These are phyloP conservation scores for Cutaneotrichosporon mucoides DNA, from an alignment of 1,284 basidiomycete species.

Conservation along the genomic window DNA sequence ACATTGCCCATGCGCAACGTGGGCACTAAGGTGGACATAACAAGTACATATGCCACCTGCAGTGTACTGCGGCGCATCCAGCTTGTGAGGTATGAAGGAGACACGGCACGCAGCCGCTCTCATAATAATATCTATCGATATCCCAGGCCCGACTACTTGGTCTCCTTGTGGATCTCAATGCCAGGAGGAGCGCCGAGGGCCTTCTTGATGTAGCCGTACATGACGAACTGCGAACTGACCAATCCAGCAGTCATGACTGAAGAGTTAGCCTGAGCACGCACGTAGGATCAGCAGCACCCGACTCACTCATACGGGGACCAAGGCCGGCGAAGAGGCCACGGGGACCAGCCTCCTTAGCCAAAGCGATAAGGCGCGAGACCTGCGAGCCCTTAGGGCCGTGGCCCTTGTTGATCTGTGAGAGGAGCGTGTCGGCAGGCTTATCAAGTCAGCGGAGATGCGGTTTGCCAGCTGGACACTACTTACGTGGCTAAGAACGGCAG, in stretches of 20 bases:
- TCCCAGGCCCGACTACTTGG: background rate
- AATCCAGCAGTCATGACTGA: constrained; percentile 73
- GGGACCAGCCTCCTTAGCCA: constrained; percentile 60
- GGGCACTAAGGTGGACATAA: too few species aligned
- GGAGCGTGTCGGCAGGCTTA: constrained; percentile 52
- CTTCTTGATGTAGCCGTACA: constrained; percentile 69
- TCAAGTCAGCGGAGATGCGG: background rate
- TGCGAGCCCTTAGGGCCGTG: constrained; percentile 74
- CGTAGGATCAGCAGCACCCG: too few species aligned
- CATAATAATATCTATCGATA: too few species aligned
- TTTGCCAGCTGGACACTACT: constrained; percentile 17
- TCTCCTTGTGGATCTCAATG: constrained; percentile 55
- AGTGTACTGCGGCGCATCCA: too few species aligned
- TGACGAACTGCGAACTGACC: constrained; percentile 71
- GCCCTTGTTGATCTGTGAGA: constrained; percentile 76
- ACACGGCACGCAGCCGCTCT: too few species aligned
- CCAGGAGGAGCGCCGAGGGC: constrained; percentile 66
- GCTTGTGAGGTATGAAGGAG: too few species aligned
- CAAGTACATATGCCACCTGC: too few species aligned
- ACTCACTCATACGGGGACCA: constrained; percentile 68
- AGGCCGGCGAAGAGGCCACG: constrained; percentile 73
- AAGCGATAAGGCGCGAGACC: constrained; percentile 57
- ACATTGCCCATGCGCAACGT: too few species aligned
- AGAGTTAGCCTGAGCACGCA: background rate
- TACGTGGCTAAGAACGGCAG: constrained; percentile 78